Evolutionary conservation across 2,329 filamentous ascomycete species (phyloP), one percentile per base, ranked within the genome.

Genomic region (Colletotrichum liaoningense): DNA sequence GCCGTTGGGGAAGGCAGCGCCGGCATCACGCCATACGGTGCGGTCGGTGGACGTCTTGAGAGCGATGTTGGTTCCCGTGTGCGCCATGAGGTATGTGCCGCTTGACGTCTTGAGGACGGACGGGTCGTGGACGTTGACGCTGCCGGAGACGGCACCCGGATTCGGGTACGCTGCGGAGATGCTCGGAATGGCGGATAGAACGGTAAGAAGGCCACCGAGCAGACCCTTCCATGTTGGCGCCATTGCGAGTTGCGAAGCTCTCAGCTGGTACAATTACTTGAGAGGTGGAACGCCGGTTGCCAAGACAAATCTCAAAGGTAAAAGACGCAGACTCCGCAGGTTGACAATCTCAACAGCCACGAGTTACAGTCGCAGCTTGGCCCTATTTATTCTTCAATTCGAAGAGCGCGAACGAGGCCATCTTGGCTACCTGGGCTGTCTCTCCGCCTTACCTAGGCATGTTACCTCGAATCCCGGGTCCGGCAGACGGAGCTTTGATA

Each of bases 1-100:
- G 2, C 80, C 80, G 30, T 75, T 77, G 16, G 80, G 80, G 72
- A 81, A 81, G 9, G 69, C 80, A 19, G 76, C 73, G 1, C 80
- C 80, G 55, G 76, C 80, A 26, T 81, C 73, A 9, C 68, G 74
- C 80, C 80, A 81, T 2, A 63, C 67, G 1, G 80, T 81, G 26
- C 80, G 80, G 63, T 81, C 80, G 49, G 77, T 77, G 0, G 80
- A 81, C 0, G 80, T 81, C 76, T 81, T 81, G 68, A 81, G 79
- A 0, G 68, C 65, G 0, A 81, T 76, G 35, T 80, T 77, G 19
- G 77, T 74, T 8, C 72, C 80, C 0, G 80, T 81, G 73, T 75
- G 75, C 1, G 80, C 80, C 35, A 76, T 60, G 19, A 81, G 7
- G 66, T 81, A 81, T 4, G 75, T 74, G 46, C 79, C 79, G n/a